Base-by-base conservation (phyloP, 139 green algal species). In the Desmodesmus armatus region DNA sequence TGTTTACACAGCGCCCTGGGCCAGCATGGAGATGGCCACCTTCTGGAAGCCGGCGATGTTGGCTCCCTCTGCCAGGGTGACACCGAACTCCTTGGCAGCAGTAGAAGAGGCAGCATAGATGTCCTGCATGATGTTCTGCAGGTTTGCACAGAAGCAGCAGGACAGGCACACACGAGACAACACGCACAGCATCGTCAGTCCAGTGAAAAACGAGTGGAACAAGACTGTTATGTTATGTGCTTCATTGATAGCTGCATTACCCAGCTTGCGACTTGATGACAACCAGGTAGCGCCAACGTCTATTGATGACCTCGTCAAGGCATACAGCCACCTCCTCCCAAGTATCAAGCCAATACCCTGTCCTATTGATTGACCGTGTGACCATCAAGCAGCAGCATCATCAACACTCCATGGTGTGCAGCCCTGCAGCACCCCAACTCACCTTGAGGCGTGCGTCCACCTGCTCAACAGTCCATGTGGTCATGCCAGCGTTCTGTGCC, bases 1-100 rank as follows among this genome's bases (percentile, higher is more conserved):
- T 35, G n/a, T 66, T 88, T 79, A 95, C 40, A 96, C 92, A 60
- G 83, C 74, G 33, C 92, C 93, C 83, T 95, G 92, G 5, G 88
- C 88, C 13, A 89, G 35, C 92, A 96, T 96, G 75, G 89, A 87
- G 9, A 93, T 87, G 3, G 93, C 93, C 0, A 96, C 88, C 85
- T 93, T 94, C 21, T 94, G 35, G 87, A 96, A 96, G 31, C 91
- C 92, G 3, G 93, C 92, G 83, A 96, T 96, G 82, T 96, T 95
- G 49, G 94, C 93, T 0, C 94, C 94, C 3, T 71, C 87, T 69
- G 92, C 88, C 29, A 95, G 82, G n/a, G 77, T 86, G 0, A 88
- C 90, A 43, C 87, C 83, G 58, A 92, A 95, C 87, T 94, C 86
- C 55, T 82, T 82, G 35, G 76, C 23, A 19, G 76, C 76, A 43